Conservation (phyloP, 345 rosid genomes). For the Eucalyptus cloeziana region DNA sequence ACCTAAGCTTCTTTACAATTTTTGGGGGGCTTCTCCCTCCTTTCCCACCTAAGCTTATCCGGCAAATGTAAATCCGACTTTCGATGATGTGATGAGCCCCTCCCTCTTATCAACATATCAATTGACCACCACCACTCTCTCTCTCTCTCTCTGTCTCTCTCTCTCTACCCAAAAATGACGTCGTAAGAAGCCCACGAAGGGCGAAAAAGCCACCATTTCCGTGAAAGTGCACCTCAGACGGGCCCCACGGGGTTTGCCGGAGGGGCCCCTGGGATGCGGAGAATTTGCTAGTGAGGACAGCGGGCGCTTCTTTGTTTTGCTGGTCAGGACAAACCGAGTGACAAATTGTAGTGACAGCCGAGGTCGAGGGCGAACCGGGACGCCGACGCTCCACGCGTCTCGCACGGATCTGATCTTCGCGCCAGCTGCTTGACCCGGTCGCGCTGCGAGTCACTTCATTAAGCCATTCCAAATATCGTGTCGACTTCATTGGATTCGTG, state of each 20-base stretch:
- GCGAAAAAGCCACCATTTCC: not conserved
- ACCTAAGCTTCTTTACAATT: not conserved
- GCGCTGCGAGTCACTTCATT: not conserved
- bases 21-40: not conserved
- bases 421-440: not conserved
- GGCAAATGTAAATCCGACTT: not conserved
- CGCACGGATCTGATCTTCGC: not conserved
- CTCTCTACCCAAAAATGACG: not conserved
- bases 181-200: not conserved
- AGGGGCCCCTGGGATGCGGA: not conserved
- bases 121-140: not conserved
- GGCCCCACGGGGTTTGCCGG: not conserved
- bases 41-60: not conserved
- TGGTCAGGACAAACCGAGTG: not conserved
- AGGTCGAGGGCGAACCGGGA: not conserved
- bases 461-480: not conserved
- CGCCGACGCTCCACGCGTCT: not conserved
- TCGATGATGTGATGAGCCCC: not conserved
- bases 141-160: not conserved
- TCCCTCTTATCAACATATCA: not conserved
- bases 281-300: not conserved
- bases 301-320: not conserved
- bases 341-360: not conserved
- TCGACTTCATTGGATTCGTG: not conserved
- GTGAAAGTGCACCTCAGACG: not conserved